A percentile compares a stretch with the other conserved stretches of the same genome.
Evolutionary conservation across 148 eudicot species (phyloP).

Genomic region (Dianthus caryophyllus): DNA sequence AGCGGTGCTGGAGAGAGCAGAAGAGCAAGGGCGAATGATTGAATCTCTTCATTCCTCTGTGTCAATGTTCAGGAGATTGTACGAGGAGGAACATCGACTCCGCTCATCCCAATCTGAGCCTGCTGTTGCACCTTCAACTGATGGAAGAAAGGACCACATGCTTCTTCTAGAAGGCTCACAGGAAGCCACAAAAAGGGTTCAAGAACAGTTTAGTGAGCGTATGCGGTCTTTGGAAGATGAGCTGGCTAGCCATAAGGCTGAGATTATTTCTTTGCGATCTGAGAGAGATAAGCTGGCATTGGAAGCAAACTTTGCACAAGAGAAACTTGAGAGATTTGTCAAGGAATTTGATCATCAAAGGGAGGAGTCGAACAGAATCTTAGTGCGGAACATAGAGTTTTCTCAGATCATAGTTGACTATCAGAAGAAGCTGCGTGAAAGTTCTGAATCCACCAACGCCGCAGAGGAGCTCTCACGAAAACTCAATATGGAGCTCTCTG

Average conservation of each 20-base stretch:
- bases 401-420: conserved; percentile 76
- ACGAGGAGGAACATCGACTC: conserved; percentile 76
- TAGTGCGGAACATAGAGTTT: conserved; percentile 83
- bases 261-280: conserved; percentile 53
- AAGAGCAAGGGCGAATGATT: conserved; percentile 84
- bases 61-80: conserved; percentile 85
- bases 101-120: conserved; percentile 39
- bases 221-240: conserved; percentile 72
- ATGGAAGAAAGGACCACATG: conserved; percentile 43
- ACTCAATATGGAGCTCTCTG: conserved; percentile 76
- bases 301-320: conserved; percentile 64
- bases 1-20: conserved; percentile 73
- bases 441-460: conserved; percentile 58
- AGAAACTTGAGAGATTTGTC: conserved; percentile 67
- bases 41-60: conserved; percentile 89
- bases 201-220: conserved; percentile 56
- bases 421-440: conserved; percentile 72
- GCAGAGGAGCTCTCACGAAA: conserved; percentile 73
- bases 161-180: conserved; percentile 57
- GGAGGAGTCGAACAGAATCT: conserved; percentile 57
- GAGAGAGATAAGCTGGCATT: conserved; percentile 65
- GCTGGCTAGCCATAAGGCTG: conserved; percentile 52
- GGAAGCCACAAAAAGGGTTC: conserved; percentile 51
- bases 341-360: conserved; percentile 83
- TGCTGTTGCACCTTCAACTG: conserved; percentile 33